Evolutionary conservation across 257 asterid genomes (phyloP).

Genomic region (Petunia axillaris): DNA sequence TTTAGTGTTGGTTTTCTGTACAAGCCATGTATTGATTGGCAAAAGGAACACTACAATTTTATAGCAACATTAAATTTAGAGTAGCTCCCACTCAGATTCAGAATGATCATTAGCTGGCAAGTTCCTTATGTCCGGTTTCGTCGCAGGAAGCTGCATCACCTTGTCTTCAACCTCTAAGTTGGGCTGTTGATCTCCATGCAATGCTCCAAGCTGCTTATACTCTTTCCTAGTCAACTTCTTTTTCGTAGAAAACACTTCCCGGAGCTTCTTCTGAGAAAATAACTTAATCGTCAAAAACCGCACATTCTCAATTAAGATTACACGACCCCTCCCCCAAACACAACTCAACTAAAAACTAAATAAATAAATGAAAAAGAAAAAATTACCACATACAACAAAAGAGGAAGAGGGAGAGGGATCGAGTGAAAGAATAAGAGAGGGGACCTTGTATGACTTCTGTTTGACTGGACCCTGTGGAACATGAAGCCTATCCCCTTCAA

Average conservation of each 20-base stretch:
- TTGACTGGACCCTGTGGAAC: slow-evolving; percentile 37
- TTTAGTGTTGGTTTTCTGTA: not conserved
- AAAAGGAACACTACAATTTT: slow-evolving; percentile 19
- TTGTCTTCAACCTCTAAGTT: slow-evolving; percentile 23
- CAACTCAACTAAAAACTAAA: not conserved
- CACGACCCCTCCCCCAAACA: not conserved
- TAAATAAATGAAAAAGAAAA: not conserved
- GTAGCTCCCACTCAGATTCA: slow-evolving; percentile 54
- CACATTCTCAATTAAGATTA: not conserved
- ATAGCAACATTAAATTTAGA: slow-evolving; percentile 25
- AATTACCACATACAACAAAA: not conserved
- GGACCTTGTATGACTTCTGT: slow-evolving; percentile 78
- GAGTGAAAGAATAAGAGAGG: not conserved
- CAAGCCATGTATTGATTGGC: slow-evolving; percentile 24
- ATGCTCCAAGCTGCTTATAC: slow-evolving; percentile 35
- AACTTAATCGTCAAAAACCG: not conserved
- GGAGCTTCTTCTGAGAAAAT: slow-evolving; percentile 57
- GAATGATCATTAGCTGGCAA: slow-evolving; percentile 25
- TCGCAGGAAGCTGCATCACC: not conserved
- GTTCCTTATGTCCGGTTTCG: not conserved
- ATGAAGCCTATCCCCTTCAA: slow-evolving; percentile 46
- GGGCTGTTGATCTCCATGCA: slow-evolving; percentile 14
- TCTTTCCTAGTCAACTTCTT: slow-evolving; percentile 48
- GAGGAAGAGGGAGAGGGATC: not conserved
- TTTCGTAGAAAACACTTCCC: slow-evolving; percentile 51